phyloP scores from a whole-genome alignment of 1,284 basidiomycete genomes.

The Irpex sp. region DNA sequence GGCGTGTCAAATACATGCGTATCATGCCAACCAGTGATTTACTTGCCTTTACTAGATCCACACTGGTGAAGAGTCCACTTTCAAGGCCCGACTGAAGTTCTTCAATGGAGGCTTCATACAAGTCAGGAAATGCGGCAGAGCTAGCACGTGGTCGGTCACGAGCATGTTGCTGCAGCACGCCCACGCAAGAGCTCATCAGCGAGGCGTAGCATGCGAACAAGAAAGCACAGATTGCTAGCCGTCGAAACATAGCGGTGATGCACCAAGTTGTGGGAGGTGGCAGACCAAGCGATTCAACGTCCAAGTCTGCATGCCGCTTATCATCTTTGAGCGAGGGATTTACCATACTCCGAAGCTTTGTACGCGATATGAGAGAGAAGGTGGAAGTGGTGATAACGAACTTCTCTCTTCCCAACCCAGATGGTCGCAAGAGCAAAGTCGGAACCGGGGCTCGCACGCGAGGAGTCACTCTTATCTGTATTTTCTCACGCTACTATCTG shows the following conservation, averaged over 20 bases:
- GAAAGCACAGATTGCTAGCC: not conserved
- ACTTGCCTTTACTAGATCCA: constrained; percentile 38
- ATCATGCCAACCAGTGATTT: too few species aligned
- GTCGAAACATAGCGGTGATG: not conserved
- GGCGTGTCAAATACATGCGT: not conserved
- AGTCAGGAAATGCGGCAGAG: constrained; percentile 28
- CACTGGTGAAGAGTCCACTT: constrained; percentile 34
- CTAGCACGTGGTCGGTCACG: not conserved
- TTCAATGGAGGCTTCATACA: constrained; percentile 40
- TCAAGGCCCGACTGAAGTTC: constrained; percentile 37
- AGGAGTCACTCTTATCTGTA: not conserved
- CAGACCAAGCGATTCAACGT: not conserved
- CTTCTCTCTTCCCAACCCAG: not conserved
- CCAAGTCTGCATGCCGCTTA: not conserved
- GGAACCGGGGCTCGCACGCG: not conserved
- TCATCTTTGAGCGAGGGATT: not conserved
- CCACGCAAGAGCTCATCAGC: not conserved
- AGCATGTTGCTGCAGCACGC: not conserved
- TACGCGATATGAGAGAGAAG: not conserved
- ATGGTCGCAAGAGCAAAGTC: not conserved
- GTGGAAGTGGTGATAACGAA: not conserved
- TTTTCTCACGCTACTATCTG: not conserved
- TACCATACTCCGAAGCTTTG: not conserved
- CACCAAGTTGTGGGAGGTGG: not conserved
- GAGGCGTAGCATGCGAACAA: not conserved